Evolutionary conservation across 441 rosid genomes (phyloP), one percentile per base, ranked within the genome.

Genomic region (Metrosideros polymorpha): DNA sequence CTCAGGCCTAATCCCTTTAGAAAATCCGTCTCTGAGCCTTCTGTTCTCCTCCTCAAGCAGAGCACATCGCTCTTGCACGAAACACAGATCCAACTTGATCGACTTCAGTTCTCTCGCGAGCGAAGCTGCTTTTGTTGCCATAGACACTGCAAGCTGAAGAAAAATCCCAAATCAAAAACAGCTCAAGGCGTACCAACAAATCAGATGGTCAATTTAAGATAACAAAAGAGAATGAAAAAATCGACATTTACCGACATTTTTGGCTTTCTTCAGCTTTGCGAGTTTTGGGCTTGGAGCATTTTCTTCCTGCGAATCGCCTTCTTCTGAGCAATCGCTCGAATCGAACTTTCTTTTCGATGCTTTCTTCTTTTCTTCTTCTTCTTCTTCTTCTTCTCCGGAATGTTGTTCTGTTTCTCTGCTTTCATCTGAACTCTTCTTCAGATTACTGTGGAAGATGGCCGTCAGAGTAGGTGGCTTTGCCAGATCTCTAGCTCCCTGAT

Each of bases 21-120:
- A 88, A 84, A 94, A 94, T 43, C 98, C 98, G 76, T 96, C 96
- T 87, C 96, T 92, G 12, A 98, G 94, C 92, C 96, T 94, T 63
- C 90, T 92, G 91, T 96, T 98, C 85, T 96, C 98, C 87, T 95
- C 98, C 90, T 95, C 98, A 24, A 95, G 96, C 87, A 96, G 88
- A 56, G 88, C 84, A 77, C 97, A 94, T 61, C 97, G 91, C 90
- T 95, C 98, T 94, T 95, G 98, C 91, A 92, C 84, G 86, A 94
- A 96, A 87, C 92, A 89, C 85, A 98, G 56, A 86, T 95, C 97
- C 3, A 95, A 93, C 88, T 91, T 95, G 83, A 95, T 88, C 17
- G 94, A 92, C 87, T 93, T 94, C 57, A 96, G 91, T 88, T 95
- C 98, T 89, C 94, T 94, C 27, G 98, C 97, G 30, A 97, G 92